These are phyloP conservation scores for Phytopythium aichiense DNA, from an alignment of 352 stramenopile genomes.

Conservation along the genomic window DNA sequence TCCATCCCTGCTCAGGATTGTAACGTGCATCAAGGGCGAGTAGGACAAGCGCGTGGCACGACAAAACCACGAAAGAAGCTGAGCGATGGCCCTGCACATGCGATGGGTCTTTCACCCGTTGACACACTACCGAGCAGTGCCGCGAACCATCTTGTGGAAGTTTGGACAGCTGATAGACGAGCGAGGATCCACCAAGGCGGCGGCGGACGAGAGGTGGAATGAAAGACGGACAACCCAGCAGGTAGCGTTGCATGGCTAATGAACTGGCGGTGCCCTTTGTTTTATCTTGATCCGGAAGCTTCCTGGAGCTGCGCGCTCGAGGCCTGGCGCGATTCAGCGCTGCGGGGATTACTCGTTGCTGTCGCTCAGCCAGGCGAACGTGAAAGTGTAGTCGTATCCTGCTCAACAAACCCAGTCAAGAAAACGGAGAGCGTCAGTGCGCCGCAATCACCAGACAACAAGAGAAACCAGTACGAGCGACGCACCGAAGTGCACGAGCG, in stretches of 20 bases:
- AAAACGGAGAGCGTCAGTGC: neutral
- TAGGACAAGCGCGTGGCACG: constrained; percentile 18
- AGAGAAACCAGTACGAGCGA: neutral
- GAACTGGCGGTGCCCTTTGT: neutral
- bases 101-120: neutral
- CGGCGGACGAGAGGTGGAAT: neutral
- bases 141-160: neutral
- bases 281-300: neutral
- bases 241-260: neutral
- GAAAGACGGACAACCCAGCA: neutral
- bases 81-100: neutral
- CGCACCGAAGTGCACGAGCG: constrained; percentile 24
- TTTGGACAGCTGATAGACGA: neutral
- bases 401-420: neutral
- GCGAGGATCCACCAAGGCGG: neutral
- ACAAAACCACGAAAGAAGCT: neutral
- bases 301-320: neutral
- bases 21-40: constrained; percentile 89
- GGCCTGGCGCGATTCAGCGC: neutral
- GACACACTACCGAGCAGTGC: neutral
- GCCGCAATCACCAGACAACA: neutral
- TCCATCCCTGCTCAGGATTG: constrained; percentile 46
- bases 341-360: neutral
- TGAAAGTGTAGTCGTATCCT: constrained; percentile 33
- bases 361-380: constrained; percentile 24